Evolutionary conservation across 2,329 filamentous ascomycete genomes (phyloP).

Genomic region (Fusarium zealandicum): DNA sequence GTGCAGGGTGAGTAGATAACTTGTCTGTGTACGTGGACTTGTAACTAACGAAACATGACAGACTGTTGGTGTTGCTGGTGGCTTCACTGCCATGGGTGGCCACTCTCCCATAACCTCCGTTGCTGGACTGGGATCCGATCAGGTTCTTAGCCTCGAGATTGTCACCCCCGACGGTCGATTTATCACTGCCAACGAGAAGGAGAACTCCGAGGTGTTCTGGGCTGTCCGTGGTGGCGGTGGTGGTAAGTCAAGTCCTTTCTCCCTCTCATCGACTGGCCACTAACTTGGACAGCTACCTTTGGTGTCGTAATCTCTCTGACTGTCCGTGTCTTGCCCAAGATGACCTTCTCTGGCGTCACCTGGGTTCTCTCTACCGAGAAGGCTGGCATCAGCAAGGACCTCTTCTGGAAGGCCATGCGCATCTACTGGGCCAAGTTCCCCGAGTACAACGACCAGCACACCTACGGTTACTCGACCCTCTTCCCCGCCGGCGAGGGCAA

Average conservation of each 20-base stretch:
- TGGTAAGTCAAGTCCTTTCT: background rate
- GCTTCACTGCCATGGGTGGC: conserved; percentile 51
- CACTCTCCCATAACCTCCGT: conserved; percentile 56
- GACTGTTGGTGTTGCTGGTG: conserved; percentile 42
- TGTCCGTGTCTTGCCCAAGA: conserved; percentile 46
- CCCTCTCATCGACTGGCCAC: background rate
- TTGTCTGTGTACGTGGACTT: background rate
- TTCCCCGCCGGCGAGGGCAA: conserved; percentile 26
- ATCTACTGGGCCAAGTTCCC: conserved; percentile 46
- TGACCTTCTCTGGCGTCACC: conserved; percentile 43
- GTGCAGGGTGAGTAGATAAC: conserved; percentile 44
- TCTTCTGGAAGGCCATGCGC: conserved; percentile 45
- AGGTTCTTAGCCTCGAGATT: conserved; percentile 58
- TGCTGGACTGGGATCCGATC: conserved; percentile 55
- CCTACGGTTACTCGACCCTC: conserved; percentile 42
- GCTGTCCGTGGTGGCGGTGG: conserved; percentile 56
- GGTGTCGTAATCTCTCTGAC: conserved; percentile 52
- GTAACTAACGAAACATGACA: conserved; percentile 11
- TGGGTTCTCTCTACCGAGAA: conserved; percentile 48
- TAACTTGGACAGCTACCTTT: conserved; percentile 49
- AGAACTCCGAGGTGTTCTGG: conserved; percentile 59
- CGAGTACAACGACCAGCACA: conserved; percentile 40
- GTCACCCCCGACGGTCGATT: conserved; percentile 54
- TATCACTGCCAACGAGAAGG: conserved; percentile 49
- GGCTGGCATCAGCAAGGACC: conserved; percentile 39